Conservation (phyloP, 495 filamentous ascomycete genomes). For the Penicillium longicatenatum region DNA sequence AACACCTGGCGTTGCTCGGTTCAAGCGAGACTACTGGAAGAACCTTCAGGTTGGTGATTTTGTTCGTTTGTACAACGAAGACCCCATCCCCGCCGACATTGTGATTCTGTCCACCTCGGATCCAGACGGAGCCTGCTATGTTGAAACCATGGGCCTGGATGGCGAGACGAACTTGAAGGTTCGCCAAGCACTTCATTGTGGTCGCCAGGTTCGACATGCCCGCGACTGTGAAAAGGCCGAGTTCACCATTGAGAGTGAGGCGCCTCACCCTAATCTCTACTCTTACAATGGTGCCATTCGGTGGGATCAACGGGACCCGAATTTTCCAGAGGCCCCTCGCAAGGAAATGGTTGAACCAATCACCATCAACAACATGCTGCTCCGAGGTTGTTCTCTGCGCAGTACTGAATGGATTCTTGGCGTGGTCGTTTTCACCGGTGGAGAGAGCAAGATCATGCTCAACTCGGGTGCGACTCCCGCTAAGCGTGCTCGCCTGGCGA, state of each 20-base stretch:
- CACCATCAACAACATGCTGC: slow-evolving; percentile 89
- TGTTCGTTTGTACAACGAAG: slow-evolving; percentile 93
- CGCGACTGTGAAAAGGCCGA: slow-evolving; percentile 85
- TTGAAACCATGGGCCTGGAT: slow-evolving; percentile 97
- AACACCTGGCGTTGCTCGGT: slow-evolving; percentile 65
- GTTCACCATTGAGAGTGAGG: slow-evolving; percentile 89
- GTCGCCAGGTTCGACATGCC: slow-evolving; percentile 82
- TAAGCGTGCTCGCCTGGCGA: slow-evolving; percentile 87
- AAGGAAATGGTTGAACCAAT: slow-evolving; percentile 89
- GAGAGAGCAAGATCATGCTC: slow-evolving; percentile 99
- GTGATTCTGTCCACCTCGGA: slow-evolving; percentile 96
- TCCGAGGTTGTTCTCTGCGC: slow-evolving; percentile 88
- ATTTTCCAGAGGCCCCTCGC: slow-evolving; percentile 57
- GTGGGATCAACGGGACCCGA: slow-evolving; percentile 76
- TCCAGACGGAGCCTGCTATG: slow-evolving; percentile 91
- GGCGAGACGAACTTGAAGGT: slow-evolving; percentile 99
- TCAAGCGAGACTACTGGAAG: slow-evolving; percentile 95
- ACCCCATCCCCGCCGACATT: slow-evolving; percentile 93
- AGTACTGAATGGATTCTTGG: slow-evolving; percentile 98
- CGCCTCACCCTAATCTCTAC: slow-evolving; percentile 91
- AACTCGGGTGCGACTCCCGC: slow-evolving; percentile 97
- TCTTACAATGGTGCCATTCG: slow-evolving; percentile 85
- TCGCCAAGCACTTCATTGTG: slow-evolving; percentile 84
- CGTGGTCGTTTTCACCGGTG: slow-evolving; percentile 94
- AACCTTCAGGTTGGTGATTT: slow-evolving; percentile 95